Base-by-base conservation (phyloP, 805 yeast genomes). In the Huiozyma sinensis region DNA sequence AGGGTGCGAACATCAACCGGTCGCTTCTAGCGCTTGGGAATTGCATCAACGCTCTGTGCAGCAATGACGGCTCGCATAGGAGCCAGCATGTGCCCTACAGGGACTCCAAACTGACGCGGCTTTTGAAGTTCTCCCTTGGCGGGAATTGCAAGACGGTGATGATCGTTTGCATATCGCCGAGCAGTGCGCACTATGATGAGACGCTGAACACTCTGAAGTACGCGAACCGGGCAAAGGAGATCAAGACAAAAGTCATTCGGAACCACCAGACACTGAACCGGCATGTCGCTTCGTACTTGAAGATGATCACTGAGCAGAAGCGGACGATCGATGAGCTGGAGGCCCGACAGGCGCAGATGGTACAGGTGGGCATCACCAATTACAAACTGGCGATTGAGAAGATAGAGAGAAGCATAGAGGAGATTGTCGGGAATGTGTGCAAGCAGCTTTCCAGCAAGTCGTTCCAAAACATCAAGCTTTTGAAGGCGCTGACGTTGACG, bases 61-160 rank as follows among this genome's bases (percentile, higher is more conserved):
- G 81, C 51, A 76, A 78, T 5, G 71, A 80, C 45, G 68, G 75
- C 41, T 65, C 75, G 45, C 71, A 75, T 53, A 65, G 76, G 47
- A 70, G 54, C 41, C 47, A 74, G 50, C 96, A 88, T 65, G 76
- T 90, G 8, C 97, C 97, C 0, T 90, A 85, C 61, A 67, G 97
- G 53, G 95, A 90, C 60, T 86, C 95, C 6, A 89, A 89, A 55
- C 69, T 90, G 43, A 90, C 97, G 0, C 67, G 97, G 50, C 68
- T 90, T 41, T 71, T 90, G 44, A 87, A 89, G 58, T 87, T 85
- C 57, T 88, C 96, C 0, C 67, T 90, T 10, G 96, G 96, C 3
- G 97, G 97, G 0, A 86, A 87, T 58, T 90, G 97, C 64, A 83
- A 84, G 58, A 90, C 97, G 0, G 89, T 87, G 5, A 90, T 90